Evolutionary conservation across 176 grass and related monocot species (phyloP), one percentile per base, ranked within the genome.

Genomic region (Coix lacrymajobi): DNA sequence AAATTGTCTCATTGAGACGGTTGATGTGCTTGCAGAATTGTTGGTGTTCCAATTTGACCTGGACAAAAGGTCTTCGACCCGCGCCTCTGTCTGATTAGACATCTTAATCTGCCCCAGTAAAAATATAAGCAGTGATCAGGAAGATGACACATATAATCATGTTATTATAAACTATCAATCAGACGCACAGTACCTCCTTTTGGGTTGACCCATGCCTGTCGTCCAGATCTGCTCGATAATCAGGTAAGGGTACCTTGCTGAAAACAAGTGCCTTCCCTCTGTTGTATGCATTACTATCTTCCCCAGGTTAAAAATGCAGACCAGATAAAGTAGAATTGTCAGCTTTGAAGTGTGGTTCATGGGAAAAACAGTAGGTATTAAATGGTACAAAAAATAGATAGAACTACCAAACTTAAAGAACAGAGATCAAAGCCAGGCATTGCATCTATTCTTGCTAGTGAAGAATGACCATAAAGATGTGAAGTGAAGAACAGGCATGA

Each of bases 191-290:
- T 82, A 98, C 96, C 96, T 98, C 96, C 19, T 93, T 93, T 73
- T 92, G 92, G 66, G 91, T 90, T 86, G 96, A 95, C 87, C 96
- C 96, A 91, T 98, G 89, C 29, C 87, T 88, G 75, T 95, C 91
- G 71, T 98, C 96, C 69, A 98, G 91, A 90, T 98, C 96, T 67
- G 92, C 96, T 60, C 96, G 88, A 79, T 98, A 98, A 86, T 98
- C 89, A 88, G 91, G 96, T 81, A 98, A 65, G 79, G 96, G 96
- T 17, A 90, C 75, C 90, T 98, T 98, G 76, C 96, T 98, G 73
- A 98, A 93, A 65, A 98, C 96, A 83, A 98, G 79, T 72, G 80
- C 86, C 79, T 93, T 98, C 39, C 92, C 96, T 95, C 87, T 95
- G 76, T 93, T 92, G 87, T 95, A 95, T 74, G 86, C 92, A 86